A percentile compares a stretch with the other conserved stretches of the same genome.
Evolutionary conservation across 2,329 filamentous ascomycete species (phyloP).

Genomic region (Clonostachys solani): DNA sequence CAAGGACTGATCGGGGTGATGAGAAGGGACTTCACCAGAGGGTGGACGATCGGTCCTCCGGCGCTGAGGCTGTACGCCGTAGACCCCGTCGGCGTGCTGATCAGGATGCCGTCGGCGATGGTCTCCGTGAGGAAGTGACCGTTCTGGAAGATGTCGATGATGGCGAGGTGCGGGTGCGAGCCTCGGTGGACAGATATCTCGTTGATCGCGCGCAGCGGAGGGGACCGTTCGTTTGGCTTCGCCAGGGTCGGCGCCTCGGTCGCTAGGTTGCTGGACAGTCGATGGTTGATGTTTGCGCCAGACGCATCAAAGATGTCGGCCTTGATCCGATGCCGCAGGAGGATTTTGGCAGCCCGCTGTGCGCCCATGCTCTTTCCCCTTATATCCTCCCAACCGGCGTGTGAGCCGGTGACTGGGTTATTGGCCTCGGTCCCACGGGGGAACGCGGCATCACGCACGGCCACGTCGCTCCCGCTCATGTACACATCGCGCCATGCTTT

Average conservation of each 20-base stretch:
- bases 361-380: slow-evolving; percentile 79
- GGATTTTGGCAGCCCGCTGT: slow-evolving; percentile 69
- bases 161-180: slow-evolving; percentile 81
- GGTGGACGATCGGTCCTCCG: slow-evolving; percentile 91
- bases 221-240: slow-evolving; percentile 20
- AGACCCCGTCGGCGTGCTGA: slow-evolving; percentile 89
- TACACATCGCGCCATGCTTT: slow-evolving; percentile 89
- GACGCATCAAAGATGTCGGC: slow-evolving; percentile 76
- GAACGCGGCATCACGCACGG: slow-evolving; percentile 35
- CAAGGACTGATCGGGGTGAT: slow-evolving; percentile 93
- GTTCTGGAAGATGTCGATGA: slow-evolving; percentile 88
- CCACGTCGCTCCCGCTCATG: slow-evolving; percentile 63
- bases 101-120: slow-evolving; percentile 90
- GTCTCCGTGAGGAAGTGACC: slow-evolving; percentile 88
- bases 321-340: slow-evolving; percentile 82
- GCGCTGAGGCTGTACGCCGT: slow-evolving; percentile 94
- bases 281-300: slow-evolving; percentile 55
- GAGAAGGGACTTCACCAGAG: slow-evolving; percentile 80
- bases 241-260: slow-evolving; percentile 34
- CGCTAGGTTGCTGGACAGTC: slow-evolving; percentile 38
- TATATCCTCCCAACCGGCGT: slow-evolving; percentile 62
- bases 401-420: slow-evolving; percentile 7
- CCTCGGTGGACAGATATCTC: slow-evolving; percentile 93
- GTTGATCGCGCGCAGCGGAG: slow-evolving; percentile 73
- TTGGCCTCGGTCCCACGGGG: slow-evolving; percentile 20